These are phyloP conservation scores for Leishmania martiniquensis DNA, from an alignment of 208 protist genomes.

Conservation along the genomic window DNA sequence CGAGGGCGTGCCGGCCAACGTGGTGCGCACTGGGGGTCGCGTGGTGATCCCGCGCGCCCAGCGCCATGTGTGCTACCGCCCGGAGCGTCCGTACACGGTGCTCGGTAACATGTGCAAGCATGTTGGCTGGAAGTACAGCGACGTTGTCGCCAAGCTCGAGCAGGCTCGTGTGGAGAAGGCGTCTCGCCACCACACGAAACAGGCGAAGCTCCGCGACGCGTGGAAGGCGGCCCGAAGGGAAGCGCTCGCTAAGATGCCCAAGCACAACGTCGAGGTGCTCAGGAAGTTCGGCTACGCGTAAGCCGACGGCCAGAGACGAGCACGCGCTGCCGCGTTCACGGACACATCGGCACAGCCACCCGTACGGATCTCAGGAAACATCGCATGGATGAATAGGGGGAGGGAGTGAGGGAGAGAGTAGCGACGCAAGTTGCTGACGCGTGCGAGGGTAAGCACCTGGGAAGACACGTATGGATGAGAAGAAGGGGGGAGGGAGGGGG, in stretches of 20 bases:
- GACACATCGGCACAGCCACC: background rate
- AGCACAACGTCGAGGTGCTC: conserved; percentile 85
- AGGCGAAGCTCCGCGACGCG: conserved; percentile 65
- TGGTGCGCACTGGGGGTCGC: conserved; percentile 67
- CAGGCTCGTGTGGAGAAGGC: conserved; percentile 77
- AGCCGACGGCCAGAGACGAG: background rate
- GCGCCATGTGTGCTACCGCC: conserved; percentile 75
- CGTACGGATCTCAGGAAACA: background rate
- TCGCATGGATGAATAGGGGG: background rate
- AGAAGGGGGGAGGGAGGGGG: background rate
- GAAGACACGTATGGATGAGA: too few species aligned
- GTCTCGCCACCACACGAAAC: conserved; percentile 67
- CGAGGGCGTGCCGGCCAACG: conserved; percentile 81
- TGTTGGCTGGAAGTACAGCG: conserved; percentile 90
- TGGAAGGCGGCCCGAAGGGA: conserved; percentile 74
- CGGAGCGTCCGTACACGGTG: conserved; percentile 80
- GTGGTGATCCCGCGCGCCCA: conserved; percentile 78
- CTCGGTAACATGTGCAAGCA: conserved; percentile 91
- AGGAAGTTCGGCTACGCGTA: conserved; percentile 84
- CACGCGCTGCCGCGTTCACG: background rate
- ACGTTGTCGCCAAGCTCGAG: conserved; percentile 84
- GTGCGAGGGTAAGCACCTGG: background rate
- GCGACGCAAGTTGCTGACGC: background rate
- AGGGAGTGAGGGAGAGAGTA: background rate
- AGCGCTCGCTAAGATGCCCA: conserved; percentile 81